phyloP scores from a whole-genome alignment of 2,329 filamentous ascomycete genomes.

The Alternaria gansuensis region DNA sequence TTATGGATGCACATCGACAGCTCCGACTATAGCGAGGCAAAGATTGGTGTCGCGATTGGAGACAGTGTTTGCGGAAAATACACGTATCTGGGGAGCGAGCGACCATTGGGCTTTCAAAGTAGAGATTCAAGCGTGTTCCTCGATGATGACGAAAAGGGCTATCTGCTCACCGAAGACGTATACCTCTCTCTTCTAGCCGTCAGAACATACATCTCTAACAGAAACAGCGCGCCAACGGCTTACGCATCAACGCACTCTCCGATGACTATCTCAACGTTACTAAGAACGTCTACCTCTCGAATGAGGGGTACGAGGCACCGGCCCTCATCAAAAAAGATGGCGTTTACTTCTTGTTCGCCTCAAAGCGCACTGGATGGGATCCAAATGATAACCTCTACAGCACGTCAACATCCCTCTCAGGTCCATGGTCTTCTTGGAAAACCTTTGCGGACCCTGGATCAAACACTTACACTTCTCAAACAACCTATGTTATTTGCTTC shows the following conservation, averaged over 20 bases:
- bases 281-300: conserved; percentile 62
- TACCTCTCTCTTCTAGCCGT: conserved; percentile 30
- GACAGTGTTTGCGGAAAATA: conserved; percentile 69
- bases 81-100: conserved; percentile 58
- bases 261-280: conserved; percentile 65
- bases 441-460: conserved; percentile 66
- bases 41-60: conserved; percentile 69
- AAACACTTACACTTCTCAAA: conserved; percentile 69
- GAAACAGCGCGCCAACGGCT: conserved; percentile 62
- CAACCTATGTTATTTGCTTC: conserved; percentile 65
- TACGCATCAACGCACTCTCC: conserved; percentile 66
- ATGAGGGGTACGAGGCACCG: conserved; percentile 67
- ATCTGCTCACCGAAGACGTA: conserved; percentile 71
- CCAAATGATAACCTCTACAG: conserved; percentile 72
- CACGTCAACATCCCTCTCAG: conserved; percentile 65
- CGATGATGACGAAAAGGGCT: conserved; percentile 68
- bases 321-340: conserved; percentile 68
- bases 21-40: conserved; percentile 68
- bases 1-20: conserved; percentile 74
- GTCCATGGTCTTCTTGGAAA: conserved; percentile 69
- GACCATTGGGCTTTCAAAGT: conserved; percentile 61
- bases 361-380: conserved; percentile 59
- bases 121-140: conserved; percentile 69
- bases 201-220: conserved; percentile 10
- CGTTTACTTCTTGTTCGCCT: conserved; percentile 72